These are phyloP conservation scores for Leishmania guyanensis DNA, from an alignment of 208 protist genomes.

Conservation along the genomic window DNA sequence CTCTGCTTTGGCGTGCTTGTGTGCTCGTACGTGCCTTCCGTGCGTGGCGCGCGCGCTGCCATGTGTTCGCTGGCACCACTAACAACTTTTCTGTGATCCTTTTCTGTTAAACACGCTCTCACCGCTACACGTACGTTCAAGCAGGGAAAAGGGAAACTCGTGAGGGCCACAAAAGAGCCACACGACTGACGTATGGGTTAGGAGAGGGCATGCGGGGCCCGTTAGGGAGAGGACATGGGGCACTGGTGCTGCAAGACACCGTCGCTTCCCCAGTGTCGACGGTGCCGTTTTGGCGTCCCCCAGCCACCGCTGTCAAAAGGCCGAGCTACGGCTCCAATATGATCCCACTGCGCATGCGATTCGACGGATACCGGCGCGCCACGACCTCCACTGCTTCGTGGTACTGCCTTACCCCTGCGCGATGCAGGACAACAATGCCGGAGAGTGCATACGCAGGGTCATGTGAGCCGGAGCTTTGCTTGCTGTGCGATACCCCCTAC, in stretches of 20 bases:
- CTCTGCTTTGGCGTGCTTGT: not conserved
- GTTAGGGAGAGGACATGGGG: not conserved
- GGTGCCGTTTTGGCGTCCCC: not conserved
- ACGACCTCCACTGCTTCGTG: not conserved
- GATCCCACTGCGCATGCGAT: not conserved
- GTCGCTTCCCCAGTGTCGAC: not conserved
- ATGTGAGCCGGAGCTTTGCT: slow-evolving; percentile 13
- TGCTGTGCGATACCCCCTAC: slow-evolving; percentile 37
- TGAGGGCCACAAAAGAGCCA: not conserved
- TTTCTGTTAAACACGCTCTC: not conserved
- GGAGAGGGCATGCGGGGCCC: not conserved
- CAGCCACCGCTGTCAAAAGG: not conserved
- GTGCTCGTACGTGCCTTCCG: not conserved
- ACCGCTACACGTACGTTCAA: not conserved
- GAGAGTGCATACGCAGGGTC: not conserved
- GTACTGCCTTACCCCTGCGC: slow-evolving; percentile 2
- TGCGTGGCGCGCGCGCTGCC: not conserved
- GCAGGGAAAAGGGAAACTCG: not conserved
- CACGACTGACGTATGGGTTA: not conserved
- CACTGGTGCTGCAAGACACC: not conserved
- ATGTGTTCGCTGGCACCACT: not conserved
- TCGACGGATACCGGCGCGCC: not conserved
- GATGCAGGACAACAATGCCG: not conserved
- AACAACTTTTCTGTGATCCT: not conserved
- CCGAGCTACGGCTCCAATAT: not conserved